A percentile compares a stretch with the other conserved stretches of the same genome.
These are phyloP conservation scores for Oxyria digyna DNA, from an alignment of 148 eudicot species.

Conservation along the genomic window DNA sequence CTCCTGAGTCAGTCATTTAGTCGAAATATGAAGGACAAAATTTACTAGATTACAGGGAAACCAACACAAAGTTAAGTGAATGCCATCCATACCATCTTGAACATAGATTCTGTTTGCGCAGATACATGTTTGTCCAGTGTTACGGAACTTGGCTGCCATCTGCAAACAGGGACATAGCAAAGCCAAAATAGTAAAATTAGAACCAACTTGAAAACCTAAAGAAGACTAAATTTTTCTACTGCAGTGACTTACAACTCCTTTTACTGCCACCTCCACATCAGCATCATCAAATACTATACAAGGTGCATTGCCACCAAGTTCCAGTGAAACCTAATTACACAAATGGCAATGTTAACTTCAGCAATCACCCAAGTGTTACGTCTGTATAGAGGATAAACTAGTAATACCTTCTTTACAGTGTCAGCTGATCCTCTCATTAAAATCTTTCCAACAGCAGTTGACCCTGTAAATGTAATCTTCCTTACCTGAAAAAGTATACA, in stretches of 20 bases:
- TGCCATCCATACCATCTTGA: constrained; percentile 7
- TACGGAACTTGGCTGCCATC: constrained; percentile 10
- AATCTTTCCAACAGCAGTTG: constrained; percentile 10
- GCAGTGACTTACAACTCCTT: constrained; percentile 65
- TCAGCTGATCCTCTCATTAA: constrained; percentile 33
- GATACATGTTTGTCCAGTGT: constrained; percentile 9
- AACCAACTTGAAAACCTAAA: not conserved
- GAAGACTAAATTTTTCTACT: not conserved
- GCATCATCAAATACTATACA: constrained; percentile 96
- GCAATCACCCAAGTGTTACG: not conserved
- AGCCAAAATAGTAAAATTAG: not conserved
- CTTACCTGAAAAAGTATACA: constrained; percentile 2
- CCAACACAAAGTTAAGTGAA: not conserved
- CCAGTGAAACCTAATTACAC: constrained; percentile 62
- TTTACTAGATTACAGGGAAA: not conserved
- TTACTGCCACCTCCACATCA: constrained; percentile 82
- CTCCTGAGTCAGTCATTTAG: not conserved
- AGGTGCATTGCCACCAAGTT: constrained; percentile 99
- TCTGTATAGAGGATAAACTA: not conserved
- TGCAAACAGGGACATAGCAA: constrained; percentile 1
- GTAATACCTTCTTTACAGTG: constrained; percentile 79
- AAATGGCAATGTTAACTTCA: constrained; percentile 1
- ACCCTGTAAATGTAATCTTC: constrained; percentile 9
- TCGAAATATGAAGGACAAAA: not conserved
- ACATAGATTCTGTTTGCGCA: constrained; percentile 10